A percentile compares a stretch with the other conserved stretches of the same genome.
Conservation (phyloP, 192 early-diverging fungal genomes). For the Gryganskiella cystojenkinii region DNA sequence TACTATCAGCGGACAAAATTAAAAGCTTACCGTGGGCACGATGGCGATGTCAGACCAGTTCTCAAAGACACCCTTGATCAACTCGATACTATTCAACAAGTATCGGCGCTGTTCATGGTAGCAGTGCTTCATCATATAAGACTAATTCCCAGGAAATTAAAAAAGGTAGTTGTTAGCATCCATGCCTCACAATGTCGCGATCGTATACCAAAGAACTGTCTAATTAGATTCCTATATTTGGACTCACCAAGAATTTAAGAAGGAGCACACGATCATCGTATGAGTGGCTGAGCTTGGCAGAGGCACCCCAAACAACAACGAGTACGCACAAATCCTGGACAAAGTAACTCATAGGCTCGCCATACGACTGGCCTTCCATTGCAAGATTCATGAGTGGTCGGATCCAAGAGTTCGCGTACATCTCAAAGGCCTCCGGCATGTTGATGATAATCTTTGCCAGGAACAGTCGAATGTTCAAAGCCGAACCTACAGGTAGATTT, state of each 20-base stretch:
- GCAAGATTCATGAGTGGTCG: slow-evolving; percentile 66
- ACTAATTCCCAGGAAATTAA: slow-evolving; percentile 10
- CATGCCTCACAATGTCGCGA: background rate
- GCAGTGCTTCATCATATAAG: slow-evolving; percentile 58
- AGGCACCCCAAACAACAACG: slow-evolving; percentile 72
- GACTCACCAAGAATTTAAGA: slow-evolving; percentile 57
- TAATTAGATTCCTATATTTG: background rate
- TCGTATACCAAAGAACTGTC: background rate
- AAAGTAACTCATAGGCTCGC: slow-evolving; percentile 74
- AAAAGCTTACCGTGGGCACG: slow-evolving; percentile 69
- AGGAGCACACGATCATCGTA: slow-evolving; percentile 55
- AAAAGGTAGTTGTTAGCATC: background rate
- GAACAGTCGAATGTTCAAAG: slow-evolving; percentile 69
- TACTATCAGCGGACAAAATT: background rate
- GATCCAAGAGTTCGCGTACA: slow-evolving; percentile 70
- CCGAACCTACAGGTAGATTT: slow-evolving; percentile 49
- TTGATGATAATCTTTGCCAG: slow-evolving; percentile 76
- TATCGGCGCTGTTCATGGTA: slow-evolving; percentile 46
- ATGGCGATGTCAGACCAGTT: slow-evolving; percentile 68
- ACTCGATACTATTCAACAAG: slow-evolving; percentile 64
- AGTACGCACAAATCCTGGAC: slow-evolving; percentile 76
- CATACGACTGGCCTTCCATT: slow-evolving; percentile 60
- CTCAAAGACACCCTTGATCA: slow-evolving; percentile 72
- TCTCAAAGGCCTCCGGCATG: slow-evolving; percentile 67
- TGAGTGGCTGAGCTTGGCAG: slow-evolving; percentile 29